Evolutionary conservation across 768 basidiomycete genomes (phyloP), one percentile per base, ranked within the genome.

Genomic region (Gyrodon lividus): DNA sequence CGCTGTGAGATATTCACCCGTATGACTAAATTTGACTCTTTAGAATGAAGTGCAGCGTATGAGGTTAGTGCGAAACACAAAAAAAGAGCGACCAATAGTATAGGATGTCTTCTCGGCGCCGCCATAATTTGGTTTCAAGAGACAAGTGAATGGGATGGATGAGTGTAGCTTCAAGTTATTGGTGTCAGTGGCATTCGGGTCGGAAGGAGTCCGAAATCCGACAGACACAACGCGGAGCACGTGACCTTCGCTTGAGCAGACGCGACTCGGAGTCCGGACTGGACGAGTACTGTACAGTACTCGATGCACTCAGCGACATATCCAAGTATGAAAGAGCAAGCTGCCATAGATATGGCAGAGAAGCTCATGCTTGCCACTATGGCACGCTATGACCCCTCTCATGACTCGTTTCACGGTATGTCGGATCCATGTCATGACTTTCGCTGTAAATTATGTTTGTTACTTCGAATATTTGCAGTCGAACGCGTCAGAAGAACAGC

Each of bases 401-500:
- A 92, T 62, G 90, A 92, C 66, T 78, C 76, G 46, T 84, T 80
- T 55, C 90, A 92, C 62, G 89, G 89, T 88, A 55, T 63, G 80
- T 63, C 39, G 43, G 35, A 33, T n/a, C 16, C 35, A n/a, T 22
- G 34, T 43, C 30, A 26, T 42, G 44, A 44, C 35, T 43, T 49
- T 24, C 30, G 12, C 42, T 31, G 5, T 26, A 26, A 26, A 26
- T 58, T 52, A 54, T 47, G 39, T 46, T 38, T 20, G 20, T 40
- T n/a, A n/a, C 31, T 37, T 34, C n/a, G 12, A 16, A 30, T 31
- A n/a, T 26, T 30, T 39, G 51, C 62, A 93, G 92, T 95, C 9
- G 77, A 87, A 58, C 86, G 93, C 55, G 92, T 96, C 23, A 75
- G 92, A 47, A 83, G 77, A 59, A 89, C 87, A 1, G 89, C 92